Conservation (phyloP, 495 filamentous ascomycete species). For the Daldinia loculata region DNA sequence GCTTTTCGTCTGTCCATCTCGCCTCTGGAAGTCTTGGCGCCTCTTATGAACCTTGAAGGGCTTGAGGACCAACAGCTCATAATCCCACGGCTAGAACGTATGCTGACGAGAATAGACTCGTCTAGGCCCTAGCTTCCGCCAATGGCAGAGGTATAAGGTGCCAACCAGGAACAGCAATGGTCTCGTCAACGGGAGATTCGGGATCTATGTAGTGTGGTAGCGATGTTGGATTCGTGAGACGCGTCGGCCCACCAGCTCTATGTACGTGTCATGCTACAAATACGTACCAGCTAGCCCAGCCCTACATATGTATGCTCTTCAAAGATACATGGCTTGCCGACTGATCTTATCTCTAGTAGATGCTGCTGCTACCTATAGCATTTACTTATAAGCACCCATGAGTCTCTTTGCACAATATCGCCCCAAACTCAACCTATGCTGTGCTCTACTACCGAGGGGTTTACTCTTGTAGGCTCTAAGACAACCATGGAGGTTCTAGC, state of each 20-base stretch:
- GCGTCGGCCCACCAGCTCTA: constrained; percentile 16
- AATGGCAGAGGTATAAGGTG: constrained; percentile 3
- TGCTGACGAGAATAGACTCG: constrained; percentile 25
- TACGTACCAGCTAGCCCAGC: constrained; percentile 27
- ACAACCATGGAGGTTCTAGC: constrained; percentile 1
- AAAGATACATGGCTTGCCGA: constrained; percentile 1
- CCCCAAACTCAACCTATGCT: constrained; percentile 7
- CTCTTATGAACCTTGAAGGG: constrained; percentile 16
- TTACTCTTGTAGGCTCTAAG: background rate
- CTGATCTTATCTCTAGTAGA: constrained; percentile 22
- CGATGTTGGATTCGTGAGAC: constrained; percentile 17
- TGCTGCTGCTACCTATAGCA: constrained; percentile 4
- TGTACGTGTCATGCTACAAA: constrained; percentile 32
- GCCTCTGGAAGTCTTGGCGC: constrained; percentile 32
- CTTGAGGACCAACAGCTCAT: constrained; percentile 8
- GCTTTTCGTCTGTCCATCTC: constrained; percentile 14
- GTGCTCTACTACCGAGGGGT: constrained; percentile 6
- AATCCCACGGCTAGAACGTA: constrained; percentile 15
- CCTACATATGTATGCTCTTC: constrained; percentile 15
- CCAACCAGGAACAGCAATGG: constrained; percentile 8
- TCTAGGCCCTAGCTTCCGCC: constrained; percentile 22
- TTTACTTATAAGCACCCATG: constrained; percentile 11
- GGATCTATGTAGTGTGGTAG: constrained; percentile 27
- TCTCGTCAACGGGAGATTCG: constrained; percentile 24
- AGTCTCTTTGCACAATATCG: constrained; percentile 9